These are phyloP conservation scores for Castanea mollissima DNA, from an alignment of 306 rosid species.

Conservation along the genomic window DNA sequence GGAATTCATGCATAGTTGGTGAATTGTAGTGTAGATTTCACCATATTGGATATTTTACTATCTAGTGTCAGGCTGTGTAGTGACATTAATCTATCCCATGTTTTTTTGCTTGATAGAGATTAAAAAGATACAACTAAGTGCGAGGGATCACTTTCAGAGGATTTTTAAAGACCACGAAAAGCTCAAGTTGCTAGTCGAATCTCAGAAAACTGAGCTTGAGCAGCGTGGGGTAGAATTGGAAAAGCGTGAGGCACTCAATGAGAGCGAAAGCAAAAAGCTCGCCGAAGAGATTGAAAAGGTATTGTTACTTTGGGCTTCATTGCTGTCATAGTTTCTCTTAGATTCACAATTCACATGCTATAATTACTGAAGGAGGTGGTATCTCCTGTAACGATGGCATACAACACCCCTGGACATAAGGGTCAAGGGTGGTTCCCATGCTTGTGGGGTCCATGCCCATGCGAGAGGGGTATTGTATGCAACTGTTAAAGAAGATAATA, in stretches of 20 bases:
- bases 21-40: slow-evolving; percentile 14
- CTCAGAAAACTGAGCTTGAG: slow-evolving; percentile 77
- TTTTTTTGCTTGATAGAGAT: slow-evolving; percentile 55
- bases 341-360: slow-evolving; percentile 16
- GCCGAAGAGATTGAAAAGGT: slow-evolving; percentile 85
- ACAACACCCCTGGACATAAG: too few relatives aligned
- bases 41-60: slow-evolving; percentile 16
- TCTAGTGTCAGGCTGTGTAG: slow-evolving; percentile 16
- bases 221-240: slow-evolving; percentile 69
- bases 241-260: slow-evolving; percentile 79
- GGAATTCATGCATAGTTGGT: not conserved
- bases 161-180: slow-evolving; percentile 75
- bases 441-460: too few relatives aligned
- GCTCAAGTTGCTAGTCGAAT: slow-evolving; percentile 74
- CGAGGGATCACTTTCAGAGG: slow-evolving; percentile 82
- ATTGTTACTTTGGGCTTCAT: slow-evolving; percentile 10
- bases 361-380: not conserved
- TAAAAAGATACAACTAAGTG: slow-evolving; percentile 75
- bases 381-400: too few relatives aligned
- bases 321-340: slow-evolving; percentile 32
- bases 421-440: too few relatives aligned
- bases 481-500: too few relatives aligned
- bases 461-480: too few relatives aligned
- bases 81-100: slow-evolving; percentile 23
- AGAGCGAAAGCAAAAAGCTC: slow-evolving; percentile 74